Conservation (phyloP, 768 basidiomycete species). For the Trametes punicea region DNA sequence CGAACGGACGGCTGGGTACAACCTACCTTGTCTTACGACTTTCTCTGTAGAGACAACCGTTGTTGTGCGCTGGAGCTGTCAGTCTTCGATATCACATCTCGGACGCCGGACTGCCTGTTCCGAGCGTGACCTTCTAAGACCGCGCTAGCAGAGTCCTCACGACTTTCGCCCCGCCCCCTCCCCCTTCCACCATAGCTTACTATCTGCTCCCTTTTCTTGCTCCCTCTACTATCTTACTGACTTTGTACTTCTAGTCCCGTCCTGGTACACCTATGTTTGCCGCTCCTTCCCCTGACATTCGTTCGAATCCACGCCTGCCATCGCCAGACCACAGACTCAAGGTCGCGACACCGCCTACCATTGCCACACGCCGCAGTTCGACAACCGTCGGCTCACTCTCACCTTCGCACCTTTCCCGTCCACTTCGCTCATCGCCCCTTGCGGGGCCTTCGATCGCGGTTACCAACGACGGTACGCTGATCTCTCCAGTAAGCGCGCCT, state of each 20-base stretch:
- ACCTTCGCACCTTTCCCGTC: conserved; percentile 20
- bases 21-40: neutral
- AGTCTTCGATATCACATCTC: neutral
- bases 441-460: conserved; percentile 27
- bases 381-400: conserved; percentile 10
- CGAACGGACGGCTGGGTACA: too few species aligned
- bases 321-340: conserved; percentile 7
- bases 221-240: neutral
- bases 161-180: neutral
- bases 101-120: neutral
- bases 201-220: neutral
- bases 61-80: neutral
- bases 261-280: neutral
- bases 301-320: conserved; percentile 4
- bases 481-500: conserved; percentile 10
- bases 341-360: conserved; percentile 9
- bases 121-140: neutral
- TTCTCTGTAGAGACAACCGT: too few species aligned
- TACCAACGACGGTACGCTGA: conserved; percentile 12
- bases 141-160: neutral
- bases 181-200: too few species aligned
- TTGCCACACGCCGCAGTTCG: conserved; percentile 13
- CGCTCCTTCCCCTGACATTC: conserved; percentile 12
- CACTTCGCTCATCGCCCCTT: conserved; percentile 29
- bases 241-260: neutral